These are phyloP conservation scores for Pseudocercospora crystallina DNA, from an alignment of 2,329 filamentous ascomycete species.

Conservation along the genomic window DNA sequence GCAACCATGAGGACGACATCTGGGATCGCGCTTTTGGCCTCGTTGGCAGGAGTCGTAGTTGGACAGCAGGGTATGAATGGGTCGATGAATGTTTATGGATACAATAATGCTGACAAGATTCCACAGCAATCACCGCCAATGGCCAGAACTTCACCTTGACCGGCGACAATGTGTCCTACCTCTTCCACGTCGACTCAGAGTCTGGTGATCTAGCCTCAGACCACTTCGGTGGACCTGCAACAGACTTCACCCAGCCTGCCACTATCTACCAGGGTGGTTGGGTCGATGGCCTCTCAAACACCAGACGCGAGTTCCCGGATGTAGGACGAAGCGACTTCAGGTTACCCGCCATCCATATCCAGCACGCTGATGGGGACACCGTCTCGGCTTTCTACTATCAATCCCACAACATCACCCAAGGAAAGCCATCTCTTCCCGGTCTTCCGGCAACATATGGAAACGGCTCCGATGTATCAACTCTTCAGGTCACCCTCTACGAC, in stretches of 20 bases:
- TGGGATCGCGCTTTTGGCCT: slow-evolving; percentile 8
- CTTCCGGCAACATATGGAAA: slow-evolving; percentile 61
- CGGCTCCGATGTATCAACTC: slow-evolving; percentile 57
- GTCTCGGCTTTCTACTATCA: slow-evolving; percentile 60
- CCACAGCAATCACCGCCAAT: slow-evolving; percentile 53
- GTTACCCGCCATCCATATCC: slow-evolving; percentile 60
- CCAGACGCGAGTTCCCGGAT: slow-evolving; percentile 64
- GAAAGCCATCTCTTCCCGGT: slow-evolving; percentile 58
- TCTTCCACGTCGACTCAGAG: slow-evolving; percentile 60
- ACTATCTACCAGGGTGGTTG: slow-evolving; percentile 51
- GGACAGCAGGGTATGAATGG: slow-evolving; percentile 6
- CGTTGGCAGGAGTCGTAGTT: background rate
- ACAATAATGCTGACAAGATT: slow-evolving; percentile 1
- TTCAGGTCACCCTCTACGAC: slow-evolving; percentile 60
- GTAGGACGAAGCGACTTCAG: slow-evolving; percentile 64
- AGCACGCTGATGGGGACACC: slow-evolving; percentile 59
- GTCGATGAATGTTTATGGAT: no score
- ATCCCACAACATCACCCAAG: slow-evolving; percentile 55
- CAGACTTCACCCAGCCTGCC: slow-evolving; percentile 52
- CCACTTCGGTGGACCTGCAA: slow-evolving; percentile 60
- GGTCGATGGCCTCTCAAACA: slow-evolving; percentile 51
- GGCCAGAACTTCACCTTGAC: slow-evolving; percentile 59
- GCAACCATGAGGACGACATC: slow-evolving; percentile 6
- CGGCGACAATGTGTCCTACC: slow-evolving; percentile 59
- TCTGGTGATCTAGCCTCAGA: slow-evolving; percentile 60